Base-by-base conservation (phyloP, 345 rosid species). In the Melaleuca quinquenervia region DNA sequence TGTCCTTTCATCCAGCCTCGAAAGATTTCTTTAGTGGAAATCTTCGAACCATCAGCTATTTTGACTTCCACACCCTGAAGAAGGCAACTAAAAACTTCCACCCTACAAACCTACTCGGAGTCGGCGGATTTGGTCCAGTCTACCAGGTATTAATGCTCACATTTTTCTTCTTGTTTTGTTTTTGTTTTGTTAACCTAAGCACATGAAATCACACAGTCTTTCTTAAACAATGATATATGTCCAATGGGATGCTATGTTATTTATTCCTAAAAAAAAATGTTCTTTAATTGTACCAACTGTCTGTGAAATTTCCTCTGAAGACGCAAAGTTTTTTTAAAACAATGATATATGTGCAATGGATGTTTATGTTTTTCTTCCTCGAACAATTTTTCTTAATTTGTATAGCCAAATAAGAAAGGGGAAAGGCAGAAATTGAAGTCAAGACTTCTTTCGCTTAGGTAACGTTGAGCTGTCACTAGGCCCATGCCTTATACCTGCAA, bases 91-190 rank as follows among this genome's bases (percentile, higher is more conserved):
- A 89, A 76, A 90, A 91, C 83, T 94, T 94, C 86, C 88, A 92
- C 85, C 85, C 92, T 13, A 53, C 85, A 64, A 89, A 93, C 89
- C 94, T 93, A 75, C 93, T 91, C 13, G 95, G 97, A 76, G 91
- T 87, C 52, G 97, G 95, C 83, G 97, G 95, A 87, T 93, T 94
- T 52, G 95, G 95, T 26, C 92, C 95, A 2, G 95, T 94, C 55
- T 93, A 92, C 84, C 87, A 87, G 92, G 96, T 94, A 90, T 18
- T 21, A n/a, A 52, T 84, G 22, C 78, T 84, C 26, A 64, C 82
- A 36, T 27, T 50, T 18, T 14, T 54, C 58, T 21, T 85, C 58
- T 70, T 22, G 18, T 29, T 10, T 51, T 49, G 22, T 29, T 29
- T 64, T 64, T 29, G 22, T 32, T 64, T 64, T 32, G 24, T 70